Conservation (phyloP, 1,284 basidiomycete genomes). For the Puccinia horiana region DNA sequence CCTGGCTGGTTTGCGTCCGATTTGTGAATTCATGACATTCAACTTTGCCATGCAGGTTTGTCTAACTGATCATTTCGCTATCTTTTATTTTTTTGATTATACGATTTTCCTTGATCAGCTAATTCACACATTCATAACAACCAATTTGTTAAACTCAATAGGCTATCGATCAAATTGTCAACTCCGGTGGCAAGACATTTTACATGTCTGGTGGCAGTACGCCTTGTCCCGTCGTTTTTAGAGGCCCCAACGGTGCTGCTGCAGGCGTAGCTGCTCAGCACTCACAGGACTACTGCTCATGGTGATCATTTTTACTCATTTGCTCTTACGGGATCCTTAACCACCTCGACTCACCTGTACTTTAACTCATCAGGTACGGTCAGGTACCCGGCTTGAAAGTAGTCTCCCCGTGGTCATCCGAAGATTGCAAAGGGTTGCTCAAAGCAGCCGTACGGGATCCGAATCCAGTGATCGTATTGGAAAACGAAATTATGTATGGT, state of each 20-base stretch:
- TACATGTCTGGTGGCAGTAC: constrained; percentile 99
- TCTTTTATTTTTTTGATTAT: constrained; percentile 27
- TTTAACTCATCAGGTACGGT: constrained; percentile 85
- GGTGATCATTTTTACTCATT: constrained; percentile 50
- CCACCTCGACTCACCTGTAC: constrained; percentile 56
- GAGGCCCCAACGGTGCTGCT: constrained; percentile 98
- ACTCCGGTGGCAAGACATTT: constrained; percentile 99
- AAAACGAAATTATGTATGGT: constrained; percentile 99
- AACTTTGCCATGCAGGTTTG: constrained; percentile 79
- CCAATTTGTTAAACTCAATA: constrained; percentile 57
- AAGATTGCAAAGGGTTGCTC: constrained; percentile 96
- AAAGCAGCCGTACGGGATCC: constrained; percentile 98
- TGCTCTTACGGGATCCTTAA: neutral
- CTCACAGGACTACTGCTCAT: constrained; percentile 62
- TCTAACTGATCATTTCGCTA: neutral
- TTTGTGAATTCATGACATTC: constrained; percentile 99
- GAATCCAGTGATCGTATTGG: constrained; percentile 96
- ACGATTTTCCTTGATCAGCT: neutral
- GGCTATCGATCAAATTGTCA: constrained; percentile 99
- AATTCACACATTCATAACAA: constrained; percentile 16
- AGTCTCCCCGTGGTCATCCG: constrained; percentile 91
- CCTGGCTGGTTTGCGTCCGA: constrained; percentile 86
- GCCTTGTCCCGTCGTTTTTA: constrained; percentile 97
- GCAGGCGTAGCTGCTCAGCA: constrained; percentile 84
- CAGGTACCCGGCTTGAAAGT: constrained; percentile 96